Evolutionary conservation across 2,329 filamentous ascomycete genomes (phyloP), one percentile per base, ranked within the genome.

Genomic region (Scleromitrula shiraiana): DNA sequence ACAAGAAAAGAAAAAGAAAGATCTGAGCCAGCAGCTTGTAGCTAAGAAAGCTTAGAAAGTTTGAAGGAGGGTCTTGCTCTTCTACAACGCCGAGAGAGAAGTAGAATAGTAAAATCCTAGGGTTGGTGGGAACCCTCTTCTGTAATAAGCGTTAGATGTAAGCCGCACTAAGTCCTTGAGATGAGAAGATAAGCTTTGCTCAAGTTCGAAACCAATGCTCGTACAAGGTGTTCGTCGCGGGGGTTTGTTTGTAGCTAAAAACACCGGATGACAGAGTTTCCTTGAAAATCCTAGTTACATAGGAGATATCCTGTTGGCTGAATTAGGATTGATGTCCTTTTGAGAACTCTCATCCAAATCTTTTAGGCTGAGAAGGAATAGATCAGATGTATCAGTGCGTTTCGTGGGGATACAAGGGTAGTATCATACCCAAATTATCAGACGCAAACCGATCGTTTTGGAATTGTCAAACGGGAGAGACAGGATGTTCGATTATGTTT

Each of bases 21-120:
- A 69, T 76, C 76, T 79, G 76, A 78, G 68, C 76, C 76, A 80
- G 78, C 76, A 79, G 48, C 24, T 22, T 44, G 33, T 22, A 44
- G 40, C 39, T 37, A 39, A 24, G 27, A 30, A 30, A 32, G 24
- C 23, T 38, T 30, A 19, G 8, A 17, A 71, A 69, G 64, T 62
- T 65, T 64, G 59, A 59, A 56, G 65, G 62, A 62, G 63, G 62
- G 61, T 65, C 65, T 65, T 65, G 62, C 66, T 65, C 41, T 70
- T 70, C 68, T 65, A 68, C 68, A 67, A 69, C 65, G 65, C 67
- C 66, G 59, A 56, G 61, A 58, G 58, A 55, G 54, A 61, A 56
- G 56, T 12, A 59, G 61, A 61, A 60, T 7, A 63, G 58, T 55
- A 61, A 61, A 37, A 57, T 56, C 56, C 57, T 64, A 47, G 60